Evolutionary conservation across 257 asterid species (phyloP).

Genomic region (Cruciata laevipes): DNA sequence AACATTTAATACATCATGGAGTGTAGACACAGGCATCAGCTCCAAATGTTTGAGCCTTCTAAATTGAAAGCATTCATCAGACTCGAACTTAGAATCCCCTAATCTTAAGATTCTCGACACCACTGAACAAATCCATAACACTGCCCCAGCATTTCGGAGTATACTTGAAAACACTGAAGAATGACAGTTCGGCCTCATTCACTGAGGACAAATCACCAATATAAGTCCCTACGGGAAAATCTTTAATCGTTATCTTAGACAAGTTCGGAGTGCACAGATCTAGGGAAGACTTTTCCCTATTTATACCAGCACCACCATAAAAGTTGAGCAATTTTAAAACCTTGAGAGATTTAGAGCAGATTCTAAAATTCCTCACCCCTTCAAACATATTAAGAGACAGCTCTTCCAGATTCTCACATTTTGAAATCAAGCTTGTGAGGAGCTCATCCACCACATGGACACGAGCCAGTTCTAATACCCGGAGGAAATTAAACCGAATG

Average conservation of each 20-base stretch:
- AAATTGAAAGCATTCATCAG: not conserved
- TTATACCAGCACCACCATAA: not conserved
- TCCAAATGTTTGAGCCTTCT: conserved; percentile 7
- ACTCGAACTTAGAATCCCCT: not conserved
- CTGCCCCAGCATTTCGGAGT: not conserved
- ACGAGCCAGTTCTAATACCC: not conserved
- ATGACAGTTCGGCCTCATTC: not conserved
- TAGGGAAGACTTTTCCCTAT: not conserved
- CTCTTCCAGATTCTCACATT: not conserved
- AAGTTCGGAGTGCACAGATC: conserved; percentile 3
- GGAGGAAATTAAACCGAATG: not conserved
- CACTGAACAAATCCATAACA: not conserved
- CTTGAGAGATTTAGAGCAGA: conserved; percentile 1
- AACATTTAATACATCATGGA: not conserved
- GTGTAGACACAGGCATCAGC: not conserved
- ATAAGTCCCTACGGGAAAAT: not conserved
- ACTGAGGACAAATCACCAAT: not conserved
- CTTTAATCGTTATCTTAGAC: not conserved
- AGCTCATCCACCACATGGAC: not conserved
- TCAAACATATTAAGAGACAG: not conserved
- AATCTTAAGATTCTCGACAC: not conserved
- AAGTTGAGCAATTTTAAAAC: not conserved
- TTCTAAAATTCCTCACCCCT: conserved; percentile 2
- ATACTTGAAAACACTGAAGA: not conserved
- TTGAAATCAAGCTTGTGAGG: not conserved